Conservation (phyloP, 306 rosid genomes). For the Vigna mungo region DNA sequence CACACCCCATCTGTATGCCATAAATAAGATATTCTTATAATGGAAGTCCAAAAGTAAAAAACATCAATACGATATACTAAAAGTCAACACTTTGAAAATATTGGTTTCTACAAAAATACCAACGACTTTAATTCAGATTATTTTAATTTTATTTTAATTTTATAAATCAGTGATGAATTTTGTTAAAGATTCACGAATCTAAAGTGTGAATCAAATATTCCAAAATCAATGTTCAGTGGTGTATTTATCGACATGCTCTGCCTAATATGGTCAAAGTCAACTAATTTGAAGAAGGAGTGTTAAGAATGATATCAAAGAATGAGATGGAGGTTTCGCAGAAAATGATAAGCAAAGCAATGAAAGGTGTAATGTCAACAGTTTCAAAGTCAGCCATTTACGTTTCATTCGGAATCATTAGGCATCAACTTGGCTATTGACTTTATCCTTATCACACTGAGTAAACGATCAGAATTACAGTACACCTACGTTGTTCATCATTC, state of each 20-base stretch:
- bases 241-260: neutral
- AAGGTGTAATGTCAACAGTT: neutral
- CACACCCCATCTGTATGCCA: too few relatives aligned
- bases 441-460: neutral
- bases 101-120: too few relatives aligned
- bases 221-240: neutral
- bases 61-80: too few relatives aligned
- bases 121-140: too few relatives aligned
- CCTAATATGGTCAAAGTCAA: slow-evolving; percentile 11
- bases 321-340: slow-evolving; percentile 22
- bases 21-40: too few relatives aligned
- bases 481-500: too few relatives aligned
- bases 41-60: too few relatives aligned
- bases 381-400: slow-evolving; percentile 37
- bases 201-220: neutral
- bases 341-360: slow-evolving; percentile 4
- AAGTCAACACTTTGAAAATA: too few relatives aligned
- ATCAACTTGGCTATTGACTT: neutral
- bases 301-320: slow-evolving; percentile 28
- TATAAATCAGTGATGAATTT: too few relatives aligned
- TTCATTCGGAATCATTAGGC: neutral
- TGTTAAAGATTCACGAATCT: neutral
- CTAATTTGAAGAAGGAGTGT: slow-evolving; percentile 28
- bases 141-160: too few relatives aligned
- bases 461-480: neutral